Percentiles rank a stretch among this genome's conserved stretches.
These are phyloP conservation scores for Tylopilus sp. DNA, from an alignment of 1,284 basidiomycete species.

Conservation along the genomic window DNA sequence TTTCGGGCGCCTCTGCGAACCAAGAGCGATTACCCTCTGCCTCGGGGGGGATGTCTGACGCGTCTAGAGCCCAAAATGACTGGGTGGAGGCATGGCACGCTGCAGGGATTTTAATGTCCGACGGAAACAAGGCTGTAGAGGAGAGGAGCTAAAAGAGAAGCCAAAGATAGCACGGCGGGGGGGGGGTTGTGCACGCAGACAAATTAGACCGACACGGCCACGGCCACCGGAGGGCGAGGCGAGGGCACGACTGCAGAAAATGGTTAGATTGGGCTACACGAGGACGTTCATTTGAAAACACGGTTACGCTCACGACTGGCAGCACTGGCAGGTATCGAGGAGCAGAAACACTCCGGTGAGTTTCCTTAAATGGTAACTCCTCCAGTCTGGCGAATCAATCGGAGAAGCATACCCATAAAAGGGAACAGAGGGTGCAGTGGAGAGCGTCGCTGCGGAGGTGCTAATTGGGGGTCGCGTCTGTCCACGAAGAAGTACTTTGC, in stretches of 20 bases:
- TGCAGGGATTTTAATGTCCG: conserved; percentile 27
- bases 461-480: conserved; percentile 14
- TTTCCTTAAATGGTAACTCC: conserved; percentile 7
- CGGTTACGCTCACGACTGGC: neutral
- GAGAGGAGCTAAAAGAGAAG: no score
- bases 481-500: conserved; percentile 2
- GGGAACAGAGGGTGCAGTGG: conserved; percentile 7
- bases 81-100: no score
- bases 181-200: neutral
- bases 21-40: conserved; percentile 11
- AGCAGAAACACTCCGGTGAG: conserved; percentile 4
- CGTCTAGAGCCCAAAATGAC: conserved; percentile 16
- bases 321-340: no score
- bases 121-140: no score
- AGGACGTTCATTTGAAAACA: conserved; percentile 2
- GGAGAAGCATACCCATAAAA: conserved; percentile 20
- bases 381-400: conserved; percentile 19
- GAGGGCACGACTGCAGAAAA: neutral
- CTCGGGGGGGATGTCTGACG: no score
- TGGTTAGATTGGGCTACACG: conserved; percentile 6
- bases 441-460: conserved; percentile 3
- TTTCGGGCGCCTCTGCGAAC: conserved; percentile 19
- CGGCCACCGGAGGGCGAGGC: conserved; percentile 1
- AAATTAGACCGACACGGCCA: conserved; percentile 4
- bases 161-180: neutral